phyloP scores from a whole-genome alignment of 1,284 basidiomycete genomes.

The Sporisorium reilianum region DNA sequence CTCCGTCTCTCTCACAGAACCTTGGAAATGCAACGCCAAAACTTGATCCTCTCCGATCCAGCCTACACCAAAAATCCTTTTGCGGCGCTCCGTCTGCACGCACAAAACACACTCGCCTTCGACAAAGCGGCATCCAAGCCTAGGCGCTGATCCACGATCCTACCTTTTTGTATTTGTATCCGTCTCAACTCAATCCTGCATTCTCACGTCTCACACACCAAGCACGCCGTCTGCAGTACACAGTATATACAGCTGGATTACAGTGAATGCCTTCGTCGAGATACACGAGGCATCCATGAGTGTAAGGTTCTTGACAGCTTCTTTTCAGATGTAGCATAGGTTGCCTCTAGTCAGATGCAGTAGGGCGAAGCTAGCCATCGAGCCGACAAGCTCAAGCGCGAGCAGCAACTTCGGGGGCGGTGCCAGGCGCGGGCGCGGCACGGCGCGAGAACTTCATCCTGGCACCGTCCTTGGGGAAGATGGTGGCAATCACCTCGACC shows the following conservation, averaged over 20 bases:
- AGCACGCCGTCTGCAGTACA: background rate
- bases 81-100: slow-evolving; percentile 62
- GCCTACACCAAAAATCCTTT: slow-evolving; percentile 60
- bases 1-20: slow-evolving; percentile 22
- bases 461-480: slow-evolving; percentile 95
- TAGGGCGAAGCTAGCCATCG: background rate
- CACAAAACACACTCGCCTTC: slow-evolving; percentile 60
- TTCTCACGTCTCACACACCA: background rate
- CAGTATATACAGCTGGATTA: slow-evolving; percentile 22
- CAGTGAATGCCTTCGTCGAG: slow-evolving; percentile 4
- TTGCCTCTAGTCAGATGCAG: background rate
- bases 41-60: slow-evolving; percentile 58
- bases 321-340: background rate
- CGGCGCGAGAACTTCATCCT: slow-evolving; percentile 77
- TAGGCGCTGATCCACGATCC: slow-evolving; percentile 13
- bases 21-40: slow-evolving; percentile 59
- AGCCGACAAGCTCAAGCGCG: slow-evolving; percentile 26
- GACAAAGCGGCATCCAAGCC: slow-evolving; percentile 26
- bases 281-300: slow-evolving; percentile 18
- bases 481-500: slow-evolving; percentile 73
- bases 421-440: slow-evolving; percentile 52
- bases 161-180: slow-evolving; percentile 35
- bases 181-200: slow-evolving; percentile 8
- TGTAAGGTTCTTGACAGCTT: background rate
- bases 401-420: slow-evolving; percentile 60